Conservation (phyloP, 2,329 filamentous ascomycete genomes). For the Fusarium mundagurra region DNA sequence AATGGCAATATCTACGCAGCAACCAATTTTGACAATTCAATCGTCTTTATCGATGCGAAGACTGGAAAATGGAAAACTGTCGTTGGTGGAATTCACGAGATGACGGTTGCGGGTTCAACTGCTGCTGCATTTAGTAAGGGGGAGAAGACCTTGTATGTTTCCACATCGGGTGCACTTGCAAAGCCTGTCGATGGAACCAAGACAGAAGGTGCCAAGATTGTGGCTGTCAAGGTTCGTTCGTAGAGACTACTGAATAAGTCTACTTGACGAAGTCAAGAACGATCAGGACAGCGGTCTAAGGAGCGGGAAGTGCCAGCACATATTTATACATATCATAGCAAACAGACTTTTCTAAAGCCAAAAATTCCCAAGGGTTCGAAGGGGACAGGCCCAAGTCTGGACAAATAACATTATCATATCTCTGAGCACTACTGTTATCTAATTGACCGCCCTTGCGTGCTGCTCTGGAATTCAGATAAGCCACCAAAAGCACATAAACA, state of each 20-base stretch:
- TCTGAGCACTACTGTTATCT: background rate
- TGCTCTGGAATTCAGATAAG: rapidly evolving
- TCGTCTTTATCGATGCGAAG: conserved; percentile 26
- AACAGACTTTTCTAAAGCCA: rapidly evolving
- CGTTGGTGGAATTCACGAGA: conserved; percentile 4
- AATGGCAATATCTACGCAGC: conserved; percentile 33
- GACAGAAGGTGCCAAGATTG: conserved; percentile 36
- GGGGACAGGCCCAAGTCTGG: too few relatives aligned
- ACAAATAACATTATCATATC: background rate
- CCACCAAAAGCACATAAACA: too few relatives aligned
- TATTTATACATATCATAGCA: background rate
- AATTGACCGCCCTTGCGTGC: rapidly evolving
- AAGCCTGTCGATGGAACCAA: conserved; percentile 26
- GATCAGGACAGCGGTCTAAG: rapidly evolving
- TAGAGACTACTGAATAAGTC: background rate
- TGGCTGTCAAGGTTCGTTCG: conserved; percentile 8
- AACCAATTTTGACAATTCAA: conserved; percentile 36
- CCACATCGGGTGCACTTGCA: conserved; percentile 21
- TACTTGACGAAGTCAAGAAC: background rate
- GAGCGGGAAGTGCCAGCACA: background rate
- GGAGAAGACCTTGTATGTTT: conserved; percentile 23
- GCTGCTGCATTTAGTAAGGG: conserved; percentile 30
- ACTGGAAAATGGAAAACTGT: conserved; percentile 24
- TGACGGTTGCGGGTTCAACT: conserved; percentile 39
- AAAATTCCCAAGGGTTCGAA: background rate